Conservation (phyloP, 163 green algal genomes). For the Chloroidium sp. region DNA sequence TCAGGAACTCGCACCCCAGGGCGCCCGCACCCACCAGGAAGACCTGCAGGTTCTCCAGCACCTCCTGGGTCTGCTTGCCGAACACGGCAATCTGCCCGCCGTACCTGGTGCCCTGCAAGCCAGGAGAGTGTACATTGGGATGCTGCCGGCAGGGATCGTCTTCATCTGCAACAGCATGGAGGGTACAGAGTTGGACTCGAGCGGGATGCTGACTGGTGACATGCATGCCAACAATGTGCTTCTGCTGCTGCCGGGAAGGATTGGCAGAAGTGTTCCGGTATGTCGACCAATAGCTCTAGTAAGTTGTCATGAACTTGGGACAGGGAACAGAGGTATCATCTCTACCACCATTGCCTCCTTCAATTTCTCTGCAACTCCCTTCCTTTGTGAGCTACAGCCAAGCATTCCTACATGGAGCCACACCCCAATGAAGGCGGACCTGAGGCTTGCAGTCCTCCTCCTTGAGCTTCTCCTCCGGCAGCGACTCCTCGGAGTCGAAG, state of each 20-base stretch:
- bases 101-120: constrained; percentile 52
- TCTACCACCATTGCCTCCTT: too few species aligned
- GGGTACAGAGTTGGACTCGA: neutral
- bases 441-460: constrained; percentile 59
- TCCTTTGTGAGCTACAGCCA: too few species aligned
- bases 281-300: too few species aligned
- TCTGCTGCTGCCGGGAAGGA: too few species aligned
- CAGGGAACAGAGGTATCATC: too few species aligned
- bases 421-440: constrained; percentile 13
- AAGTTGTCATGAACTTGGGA: too few species aligned
- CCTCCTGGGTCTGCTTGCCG: constrained; percentile 60
- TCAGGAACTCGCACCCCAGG: constrained; percentile 97
- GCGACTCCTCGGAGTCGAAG: constrained; percentile 81
- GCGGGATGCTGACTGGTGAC: too few species aligned
- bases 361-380: too few species aligned
- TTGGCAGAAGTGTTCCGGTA: too few species aligned
- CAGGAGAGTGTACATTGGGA: neutral
- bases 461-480: constrained; percentile 61
- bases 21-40: constrained; percentile 96
- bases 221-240: too few species aligned
- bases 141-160: too few species aligned
- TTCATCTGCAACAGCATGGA: neutral
- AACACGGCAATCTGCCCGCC: constrained; percentile 86
- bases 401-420: too few species aligned
- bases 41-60: constrained; percentile 61